Conservation (phyloP, 1,284 basidiomycete species). For the Phylloboletellus chloephorus region DNA sequence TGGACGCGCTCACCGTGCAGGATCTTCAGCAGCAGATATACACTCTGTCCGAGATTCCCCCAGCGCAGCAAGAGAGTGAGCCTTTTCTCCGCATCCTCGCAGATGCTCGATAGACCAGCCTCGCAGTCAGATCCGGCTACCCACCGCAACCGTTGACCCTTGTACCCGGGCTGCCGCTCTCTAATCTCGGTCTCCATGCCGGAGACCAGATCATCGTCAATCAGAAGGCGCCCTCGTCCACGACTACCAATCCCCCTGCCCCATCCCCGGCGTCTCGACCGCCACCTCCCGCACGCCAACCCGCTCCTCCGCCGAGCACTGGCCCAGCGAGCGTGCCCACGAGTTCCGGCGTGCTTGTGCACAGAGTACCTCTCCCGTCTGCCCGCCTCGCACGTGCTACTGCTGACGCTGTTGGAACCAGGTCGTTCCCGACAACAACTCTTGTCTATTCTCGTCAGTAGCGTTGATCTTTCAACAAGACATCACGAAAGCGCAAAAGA, state of each 20-base stretch:
- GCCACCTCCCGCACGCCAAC: constrained; percentile 12
- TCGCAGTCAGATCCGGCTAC: constrained; percentile 78
- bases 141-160: constrained; percentile 70
- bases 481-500: constrained; percentile 56
- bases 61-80: constrained; percentile 74
- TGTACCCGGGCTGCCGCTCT: constrained; percentile 64
- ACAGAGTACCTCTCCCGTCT: constrained; percentile 44
- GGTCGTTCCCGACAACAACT: constrained; percentile 90
- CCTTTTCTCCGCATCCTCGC: constrained; percentile 13
- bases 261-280: constrained; percentile 12
- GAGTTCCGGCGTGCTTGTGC: constrained; percentile 56
- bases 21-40: constrained; percentile 72
- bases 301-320: constrained; percentile 21
- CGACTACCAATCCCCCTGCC: constrained; percentile 9
- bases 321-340: constrained; percentile 56
- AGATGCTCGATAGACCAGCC: not conserved
- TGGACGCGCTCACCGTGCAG: constrained; percentile 57
- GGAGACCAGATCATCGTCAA: constrained; percentile 84
- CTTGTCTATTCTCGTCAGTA: constrained; percentile 85
- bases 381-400: not conserved
- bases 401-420: constrained; percentile 29
- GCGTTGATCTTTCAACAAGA: constrained; percentile 82
- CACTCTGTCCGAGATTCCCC: constrained; percentile 61
- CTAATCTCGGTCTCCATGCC: constrained; percentile 67
- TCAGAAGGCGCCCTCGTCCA: constrained; percentile 35